Percentiles rank a stretch among this genome's conserved stretches.
phyloP scores from a whole-genome alignment of 108 stramenopile species.

The Cyclotella choctawhatcheeana region DNA sequence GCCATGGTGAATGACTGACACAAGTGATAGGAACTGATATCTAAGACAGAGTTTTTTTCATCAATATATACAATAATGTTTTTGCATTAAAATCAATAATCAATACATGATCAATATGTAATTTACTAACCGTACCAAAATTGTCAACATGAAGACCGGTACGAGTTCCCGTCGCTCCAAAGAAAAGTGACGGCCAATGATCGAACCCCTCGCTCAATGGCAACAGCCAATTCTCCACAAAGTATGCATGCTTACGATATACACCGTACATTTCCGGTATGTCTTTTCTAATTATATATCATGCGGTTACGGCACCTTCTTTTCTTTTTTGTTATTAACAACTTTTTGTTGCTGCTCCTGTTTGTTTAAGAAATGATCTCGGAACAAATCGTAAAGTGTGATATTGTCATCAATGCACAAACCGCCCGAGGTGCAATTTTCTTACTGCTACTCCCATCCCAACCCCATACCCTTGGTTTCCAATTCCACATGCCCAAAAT shows the following conservation, averaged over 20 bases:
- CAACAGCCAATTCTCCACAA: conserved; percentile 6
- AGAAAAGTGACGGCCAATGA: conserved; percentile 14
- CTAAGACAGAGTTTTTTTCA: too few relatives aligned
- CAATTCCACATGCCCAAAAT: conserved; percentile 8
- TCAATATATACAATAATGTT: too few relatives aligned
- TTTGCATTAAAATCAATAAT: neutral
- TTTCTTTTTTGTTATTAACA: neutral
- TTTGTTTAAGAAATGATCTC: neutral
- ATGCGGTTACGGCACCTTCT: conserved; percentile 3
- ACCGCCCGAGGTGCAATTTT: too few relatives aligned
- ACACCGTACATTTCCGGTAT: neutral
- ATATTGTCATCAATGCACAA: too few relatives aligned
- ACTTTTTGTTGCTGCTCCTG: too few relatives aligned
- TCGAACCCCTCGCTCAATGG: neutral
- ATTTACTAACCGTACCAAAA: conserved; percentile 6
- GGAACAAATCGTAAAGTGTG: neutral
- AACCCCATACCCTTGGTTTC: neutral
- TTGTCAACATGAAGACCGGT: conserved; percentile 13
- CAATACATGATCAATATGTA: too few relatives aligned
- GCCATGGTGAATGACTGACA: conserved; percentile 26
- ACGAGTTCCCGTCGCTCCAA: conserved; percentile 11
- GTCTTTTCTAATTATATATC: neutral
- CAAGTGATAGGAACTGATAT: neutral
- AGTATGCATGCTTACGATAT: neutral
- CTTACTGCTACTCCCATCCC: too few relatives aligned